A percentile compares a stretch with the other conserved stretches of the same genome.
phyloP scores from a whole-genome alignment of 192 early-diverging fungal genomes.

The Oehlia diaphana region DNA sequence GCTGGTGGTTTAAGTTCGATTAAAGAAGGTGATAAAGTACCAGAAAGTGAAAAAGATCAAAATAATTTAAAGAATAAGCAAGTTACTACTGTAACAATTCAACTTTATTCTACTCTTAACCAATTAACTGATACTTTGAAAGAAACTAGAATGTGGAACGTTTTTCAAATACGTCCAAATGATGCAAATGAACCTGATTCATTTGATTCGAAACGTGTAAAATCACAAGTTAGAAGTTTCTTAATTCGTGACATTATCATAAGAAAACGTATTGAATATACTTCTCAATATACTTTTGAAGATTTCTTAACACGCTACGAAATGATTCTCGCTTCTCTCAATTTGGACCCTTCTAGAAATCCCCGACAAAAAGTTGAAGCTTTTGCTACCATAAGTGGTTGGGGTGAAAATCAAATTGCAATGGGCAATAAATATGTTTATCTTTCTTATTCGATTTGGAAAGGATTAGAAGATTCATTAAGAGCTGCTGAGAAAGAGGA shows the following conservation, averaged over 20 bases:
- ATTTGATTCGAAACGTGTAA: conserved; percentile 65
- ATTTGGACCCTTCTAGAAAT: conserved; percentile 32
- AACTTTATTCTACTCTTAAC: conserved; percentile 66
- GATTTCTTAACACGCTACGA: conserved; percentile 76
- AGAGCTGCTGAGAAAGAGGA: conserved; percentile 62
- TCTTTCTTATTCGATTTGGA: conserved; percentile 65
- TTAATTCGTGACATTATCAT: conserved; percentile 71
- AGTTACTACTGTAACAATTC: conserved; percentile 54
- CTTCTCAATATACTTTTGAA: conserved; percentile 63
- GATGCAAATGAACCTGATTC: conserved; percentile 47
- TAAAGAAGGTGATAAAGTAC: conserved; percentile 32
- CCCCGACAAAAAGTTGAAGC: conserved; percentile 39
- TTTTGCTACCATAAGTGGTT: conserved; percentile 44
- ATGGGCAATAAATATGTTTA: conserved; percentile 62
- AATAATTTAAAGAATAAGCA: conserved; percentile 41
- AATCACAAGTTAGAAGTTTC: conserved; percentile 66
- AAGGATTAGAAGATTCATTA: conserved; percentile 61
- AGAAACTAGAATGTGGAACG: conserved; percentile 78
- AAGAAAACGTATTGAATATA: conserved; percentile 70
- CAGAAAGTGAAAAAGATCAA: conserved; percentile 12
- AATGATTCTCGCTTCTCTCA: conserved; percentile 44
- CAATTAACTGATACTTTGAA: conserved; percentile 78
- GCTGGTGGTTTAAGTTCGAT: conserved; percentile 17
- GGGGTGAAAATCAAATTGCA: conserved; percentile 49
- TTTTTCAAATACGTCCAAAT: conserved; percentile 80